Evolutionary conservation across 2,329 filamentous ascomycete species (phyloP).

Genomic region (Pseudophaeomoniella oleicola): DNA sequence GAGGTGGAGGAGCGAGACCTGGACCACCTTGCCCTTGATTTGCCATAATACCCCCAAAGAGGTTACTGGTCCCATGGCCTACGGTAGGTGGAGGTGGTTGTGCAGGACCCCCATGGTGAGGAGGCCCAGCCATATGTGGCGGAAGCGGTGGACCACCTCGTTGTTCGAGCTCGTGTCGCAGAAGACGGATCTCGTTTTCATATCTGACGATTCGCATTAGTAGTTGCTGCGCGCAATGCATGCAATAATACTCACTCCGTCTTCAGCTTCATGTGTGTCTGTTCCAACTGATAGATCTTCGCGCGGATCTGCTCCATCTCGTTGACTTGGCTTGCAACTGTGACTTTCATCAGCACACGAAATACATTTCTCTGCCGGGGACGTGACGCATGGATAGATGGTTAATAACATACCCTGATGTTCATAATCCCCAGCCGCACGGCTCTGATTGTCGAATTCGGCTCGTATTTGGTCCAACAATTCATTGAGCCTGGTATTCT

Average conservation of each 20-base stretch:
- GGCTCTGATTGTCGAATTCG: constrained; percentile 78
- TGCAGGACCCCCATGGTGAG: constrained; percentile 64
- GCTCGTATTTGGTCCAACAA: constrained; percentile 78
- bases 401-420: constrained; percentile 80
- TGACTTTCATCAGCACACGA: constrained; percentile 2
- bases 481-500: constrained; percentile 66
- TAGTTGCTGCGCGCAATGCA: too few relatives aligned
- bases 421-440: constrained; percentile 75
- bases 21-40: constrained; percentile 74
- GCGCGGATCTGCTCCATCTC: constrained; percentile 90
- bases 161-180: constrained; percentile 75
- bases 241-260: constrained; percentile 55
- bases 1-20: constrained; percentile 63
- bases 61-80: constrained; percentile 72
- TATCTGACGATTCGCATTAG: constrained; percentile 44
- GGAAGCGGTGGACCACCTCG: constrained; percentile 48
- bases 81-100: constrained; percentile 76
- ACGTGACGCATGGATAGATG: background rate
- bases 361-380: too few relatives aligned
- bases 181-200: constrained; percentile 73
- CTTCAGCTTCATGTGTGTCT: constrained; percentile 76
- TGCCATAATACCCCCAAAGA: constrained; percentile 94
- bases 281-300: constrained; percentile 88
- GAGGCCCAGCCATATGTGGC: constrained; percentile 56
- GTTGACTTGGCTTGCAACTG: constrained; percentile 79